phyloP scores from a whole-genome alignment of 2,329 filamentous ascomycete genomes.

The Curvularia eragrostidis region DNA sequence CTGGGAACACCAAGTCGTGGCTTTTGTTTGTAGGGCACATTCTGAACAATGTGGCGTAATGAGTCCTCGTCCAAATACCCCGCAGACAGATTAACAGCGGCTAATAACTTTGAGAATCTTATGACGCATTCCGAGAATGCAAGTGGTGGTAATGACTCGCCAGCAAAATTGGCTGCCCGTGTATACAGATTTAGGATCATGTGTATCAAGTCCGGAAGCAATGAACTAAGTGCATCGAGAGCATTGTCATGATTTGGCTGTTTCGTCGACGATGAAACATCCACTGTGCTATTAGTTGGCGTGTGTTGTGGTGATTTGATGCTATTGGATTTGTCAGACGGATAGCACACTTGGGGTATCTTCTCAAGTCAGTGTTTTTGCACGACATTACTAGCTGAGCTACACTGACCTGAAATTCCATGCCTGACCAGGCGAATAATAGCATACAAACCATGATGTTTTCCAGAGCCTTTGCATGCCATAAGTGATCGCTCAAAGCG shows the following conservation, averaged over 20 bases:
- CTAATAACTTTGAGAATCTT: slow-evolving; percentile 73
- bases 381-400: not conserved
- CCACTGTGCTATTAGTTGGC: slow-evolving; percentile 48
- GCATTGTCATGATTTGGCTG: slow-evolving; percentile 50
- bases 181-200: slow-evolving; percentile 77
- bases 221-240: slow-evolving; percentile 58
- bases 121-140: slow-evolving; percentile 76
- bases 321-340: slow-evolving; percentile 56
- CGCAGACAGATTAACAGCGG: slow-evolving; percentile 69
- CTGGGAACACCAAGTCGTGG: slow-evolving; percentile 44
- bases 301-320: slow-evolving; percentile 54
- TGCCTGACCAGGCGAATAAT: slow-evolving; percentile 80
- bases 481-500: slow-evolving; percentile 87
- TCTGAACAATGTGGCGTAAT: slow-evolving; percentile 55
- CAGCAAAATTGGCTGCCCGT: slow-evolving; percentile 66
- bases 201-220: slow-evolving; percentile 77
- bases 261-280: slow-evolving; percentile 52
- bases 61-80: slow-evolving; percentile 68
- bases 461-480: slow-evolving; percentile 95
- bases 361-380: slow-evolving; percentile 31
- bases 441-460: slow-evolving; percentile 82
- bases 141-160: slow-evolving; percentile 73
- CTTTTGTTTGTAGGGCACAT: slow-evolving; percentile 55
- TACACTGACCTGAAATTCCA: slow-evolving; percentile 75
- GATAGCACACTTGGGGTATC: slow-evolving; percentile 63